A percentile compares a stretch with the other conserved stretches of the same genome.
phyloP scores from a whole-genome alignment of 169 alveolate species.

The Plasmodium adleri region DNA sequence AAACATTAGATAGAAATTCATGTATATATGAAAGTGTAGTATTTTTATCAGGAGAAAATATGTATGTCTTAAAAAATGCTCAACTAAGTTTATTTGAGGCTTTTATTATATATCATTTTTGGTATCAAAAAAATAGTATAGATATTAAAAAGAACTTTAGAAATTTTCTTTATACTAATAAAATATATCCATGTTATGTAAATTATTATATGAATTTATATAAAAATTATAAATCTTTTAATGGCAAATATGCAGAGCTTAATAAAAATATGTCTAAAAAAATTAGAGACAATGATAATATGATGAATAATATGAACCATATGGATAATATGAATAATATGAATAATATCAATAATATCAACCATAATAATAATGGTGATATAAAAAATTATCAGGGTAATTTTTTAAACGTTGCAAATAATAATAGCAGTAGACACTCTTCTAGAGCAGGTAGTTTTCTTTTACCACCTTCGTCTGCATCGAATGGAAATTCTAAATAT shows the following conservation, averaged over 20 bases:
- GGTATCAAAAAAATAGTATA: constrained; percentile 63
- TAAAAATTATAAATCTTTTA: constrained; percentile 27
- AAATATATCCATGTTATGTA: constrained; percentile 60
- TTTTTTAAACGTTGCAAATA: too few relatives aligned
- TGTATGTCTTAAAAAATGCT: constrained; percentile 50
- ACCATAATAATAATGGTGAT: too few relatives aligned
- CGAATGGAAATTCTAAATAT: too few relatives aligned
- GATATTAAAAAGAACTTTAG: constrained; percentile 45
- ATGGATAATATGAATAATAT: neutral
- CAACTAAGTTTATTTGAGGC: constrained; percentile 54
- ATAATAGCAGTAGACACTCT: too few relatives aligned
- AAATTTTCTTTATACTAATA: constrained; percentile 58
- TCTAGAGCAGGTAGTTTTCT: too few relatives aligned
- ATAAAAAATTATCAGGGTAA: too few relatives aligned
- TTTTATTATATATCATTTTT: constrained; percentile 60
- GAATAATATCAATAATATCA: neutral
- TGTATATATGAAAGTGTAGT: constrained; percentile 75
- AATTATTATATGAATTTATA: constrained; percentile 63
- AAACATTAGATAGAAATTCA: constrained; percentile 40
- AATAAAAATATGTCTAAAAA: neutral
- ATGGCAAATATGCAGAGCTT: constrained; percentile 15
- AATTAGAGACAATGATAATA: neutral
- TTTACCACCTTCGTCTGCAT: too few relatives aligned
- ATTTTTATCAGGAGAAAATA: constrained; percentile 57
- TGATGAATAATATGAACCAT: neutral